A percentile compares a stretch with the other conserved stretches of the same genome.
Conservation (phyloP, 1,284 basidiomycete species). For the Boletellus deceptivus region DNA sequence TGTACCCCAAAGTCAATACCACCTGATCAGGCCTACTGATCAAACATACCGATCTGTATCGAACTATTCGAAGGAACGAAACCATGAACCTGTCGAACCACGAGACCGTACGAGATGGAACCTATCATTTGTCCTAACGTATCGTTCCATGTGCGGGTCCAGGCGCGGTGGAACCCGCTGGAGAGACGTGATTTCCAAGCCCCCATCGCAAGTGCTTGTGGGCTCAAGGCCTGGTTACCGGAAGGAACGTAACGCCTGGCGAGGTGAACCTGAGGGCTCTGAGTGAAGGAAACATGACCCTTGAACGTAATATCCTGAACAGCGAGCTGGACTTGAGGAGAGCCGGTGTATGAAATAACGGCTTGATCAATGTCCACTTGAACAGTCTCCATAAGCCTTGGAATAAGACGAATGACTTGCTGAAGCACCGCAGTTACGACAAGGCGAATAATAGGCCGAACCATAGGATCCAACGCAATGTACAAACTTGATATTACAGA, state of each 20-base stretch:
- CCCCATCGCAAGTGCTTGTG: conserved; percentile 46
- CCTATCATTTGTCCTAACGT: conserved; percentile 65
- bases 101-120: conserved; percentile 49
- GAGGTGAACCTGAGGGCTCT: conserved; percentile 40
- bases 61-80: conserved; percentile 28
- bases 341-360: conserved; percentile 46
- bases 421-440: conserved; percentile 54
- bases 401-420: conserved; percentile 59
- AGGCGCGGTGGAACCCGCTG: conserved; percentile 58
- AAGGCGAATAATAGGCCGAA: conserved; percentile 60
- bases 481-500: conserved; percentile 43
- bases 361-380: conserved; percentile 63
- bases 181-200: conserved; percentile 61
- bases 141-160: conserved; percentile 63
- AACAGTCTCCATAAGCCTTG: conserved; percentile 60
- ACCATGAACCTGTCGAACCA: conserved; percentile 48
- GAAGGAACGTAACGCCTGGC: conserved; percentile 26
- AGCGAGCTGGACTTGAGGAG: conserved; percentile 50
- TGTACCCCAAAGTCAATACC: conserved; percentile 8
- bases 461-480: conserved; percentile 51
- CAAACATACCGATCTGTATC: conserved; percentile 29
- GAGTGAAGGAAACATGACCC: conserved; percentile 52
- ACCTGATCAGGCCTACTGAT: not conserved
- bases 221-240: conserved; percentile 30
- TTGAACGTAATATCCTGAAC: conserved; percentile 52